Evolutionary conservation across 2,329 filamentous ascomycete species (phyloP).

Genomic region (Seiridium unicorne): DNA sequence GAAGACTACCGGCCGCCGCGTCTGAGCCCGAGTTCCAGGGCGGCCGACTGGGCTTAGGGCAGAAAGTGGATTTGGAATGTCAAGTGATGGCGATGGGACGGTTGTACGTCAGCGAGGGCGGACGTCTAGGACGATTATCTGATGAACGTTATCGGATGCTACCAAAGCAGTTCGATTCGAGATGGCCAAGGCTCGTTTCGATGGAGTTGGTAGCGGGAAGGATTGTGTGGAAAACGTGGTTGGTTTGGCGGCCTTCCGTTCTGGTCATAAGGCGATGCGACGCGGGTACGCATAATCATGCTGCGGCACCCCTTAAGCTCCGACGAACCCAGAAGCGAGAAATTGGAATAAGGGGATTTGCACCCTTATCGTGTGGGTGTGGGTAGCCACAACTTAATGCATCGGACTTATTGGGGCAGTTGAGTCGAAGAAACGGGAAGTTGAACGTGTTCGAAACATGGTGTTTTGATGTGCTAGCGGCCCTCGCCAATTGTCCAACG

Average conservation of each 20-base stretch:
- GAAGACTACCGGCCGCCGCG: background rate
- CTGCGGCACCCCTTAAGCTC: conserved; percentile 8
- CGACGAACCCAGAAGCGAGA: conserved; percentile 7
- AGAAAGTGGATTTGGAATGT: background rate
- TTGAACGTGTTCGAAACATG: conserved; percentile 5
- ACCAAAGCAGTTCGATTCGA: background rate
- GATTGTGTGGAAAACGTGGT: conserved; percentile 4
- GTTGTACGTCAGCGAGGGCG: background rate
- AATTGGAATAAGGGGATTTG: conserved; percentile 2
- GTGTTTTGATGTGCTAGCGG: background rate
- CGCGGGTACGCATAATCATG: conserved; percentile 7
- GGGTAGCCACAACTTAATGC: conserved; percentile 7
- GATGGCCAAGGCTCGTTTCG: background rate
- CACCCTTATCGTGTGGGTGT: conserved; percentile 6
- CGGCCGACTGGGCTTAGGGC: background rate
- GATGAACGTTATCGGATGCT: conserved; percentile 7
- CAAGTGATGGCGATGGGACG: background rate
- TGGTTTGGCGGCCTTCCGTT: conserved; percentile 5
- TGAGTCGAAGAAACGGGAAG: conserved; percentile 5
- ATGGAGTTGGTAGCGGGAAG: background rate
- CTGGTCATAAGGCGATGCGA: conserved; percentile 4
- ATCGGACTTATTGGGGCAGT: conserved; percentile 7
- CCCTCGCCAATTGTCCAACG: background rate
- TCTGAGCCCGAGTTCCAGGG: background rate
- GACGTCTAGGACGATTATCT: background rate